phyloP scores from a whole-genome alignment of 148 eudicot species.

The Vaccinium vitisidaea region DNA sequence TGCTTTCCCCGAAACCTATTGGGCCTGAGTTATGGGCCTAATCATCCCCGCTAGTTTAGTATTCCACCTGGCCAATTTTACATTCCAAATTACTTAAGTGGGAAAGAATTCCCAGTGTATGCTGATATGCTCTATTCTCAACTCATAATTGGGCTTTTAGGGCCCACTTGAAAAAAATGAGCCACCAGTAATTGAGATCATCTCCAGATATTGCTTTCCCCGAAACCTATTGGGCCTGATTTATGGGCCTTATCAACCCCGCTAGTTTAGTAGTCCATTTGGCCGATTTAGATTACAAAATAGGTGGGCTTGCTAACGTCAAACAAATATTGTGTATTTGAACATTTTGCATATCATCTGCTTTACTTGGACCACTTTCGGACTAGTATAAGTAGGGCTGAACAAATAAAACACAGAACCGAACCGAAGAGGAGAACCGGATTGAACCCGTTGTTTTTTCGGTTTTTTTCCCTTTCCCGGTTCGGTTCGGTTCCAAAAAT shows the following conservation, averaged over 20 bases:
- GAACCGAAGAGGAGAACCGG: no score
- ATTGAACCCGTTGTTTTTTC: no score
- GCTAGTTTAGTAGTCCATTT: not conserved
- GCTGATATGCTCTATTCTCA: no score
- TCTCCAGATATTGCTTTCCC: not conserved
- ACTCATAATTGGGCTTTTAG: not conserved
- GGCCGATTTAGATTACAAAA: not conserved
- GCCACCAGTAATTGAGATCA: not conserved
- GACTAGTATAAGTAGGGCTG: no score
- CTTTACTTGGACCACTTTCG: not conserved
- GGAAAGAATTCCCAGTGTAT: no score
- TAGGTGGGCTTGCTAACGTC: no score
- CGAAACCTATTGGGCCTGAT: not conserved
- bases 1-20: not conserved
- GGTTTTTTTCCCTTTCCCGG: no score
- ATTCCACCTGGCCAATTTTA: not conserved
- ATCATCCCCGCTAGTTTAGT: not conserved
- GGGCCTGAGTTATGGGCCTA: not conserved
- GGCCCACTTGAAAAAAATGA: not conserved
- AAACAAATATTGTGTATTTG: no score
- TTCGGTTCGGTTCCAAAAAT: no score
- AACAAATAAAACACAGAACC: no score
- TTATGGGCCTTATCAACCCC: not conserved
- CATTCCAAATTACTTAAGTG: no score
- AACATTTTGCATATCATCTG: not conserved